Evolutionary conservation across 2,329 filamentous ascomycete genomes (phyloP), one percentile per base, ranked within the genome.

Genomic region (Monilinia aucupariae): DNA sequence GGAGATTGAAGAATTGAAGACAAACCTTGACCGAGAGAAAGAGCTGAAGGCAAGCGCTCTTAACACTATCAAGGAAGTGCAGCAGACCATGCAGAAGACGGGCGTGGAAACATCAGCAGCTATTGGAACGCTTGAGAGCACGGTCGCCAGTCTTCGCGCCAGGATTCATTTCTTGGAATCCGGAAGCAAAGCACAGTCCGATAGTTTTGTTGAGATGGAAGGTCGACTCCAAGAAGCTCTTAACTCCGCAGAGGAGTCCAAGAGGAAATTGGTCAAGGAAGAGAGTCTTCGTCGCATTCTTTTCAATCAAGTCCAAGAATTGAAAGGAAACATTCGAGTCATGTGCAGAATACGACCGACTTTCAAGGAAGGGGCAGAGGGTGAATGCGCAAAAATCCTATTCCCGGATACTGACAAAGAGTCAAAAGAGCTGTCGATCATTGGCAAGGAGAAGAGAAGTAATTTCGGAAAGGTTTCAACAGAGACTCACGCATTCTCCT

Each of bases 271-370:
- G 34, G 88, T 94, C 66, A 91, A 88, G 71, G 94, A 97, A 73
- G 94, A 99, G 76, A 94, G 90, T 0, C 80, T 96, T 58, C 86
- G 94, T 17, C 85, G 94, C 27, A 93, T 96, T 69, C 82, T 99
- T 0, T 96, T 97, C 79, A 97, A 97, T 76, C 94, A 96, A 75
- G 93, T 99, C 53, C 92, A 99, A 74, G 94, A 99, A 73, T 84
- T 99, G 64, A 97, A 96, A 75, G 94, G 94, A 71, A 99, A 99
- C 73, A 99, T 99, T 71, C 89, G 94, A 25, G 94, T 99, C 68
- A 99, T 99, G 85, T 97, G 93, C 73, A 87, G 94, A 74, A 93
- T 97, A 34, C 88, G 96, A 48, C 94, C 94, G 1, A 79, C 88
- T 0, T 79, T 89, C 27, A 80, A 79, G 30, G 69, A 75, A 0